Conservation (phyloP, 768 basidiomycete genomes). For the Tulasnella sp. region DNA sequence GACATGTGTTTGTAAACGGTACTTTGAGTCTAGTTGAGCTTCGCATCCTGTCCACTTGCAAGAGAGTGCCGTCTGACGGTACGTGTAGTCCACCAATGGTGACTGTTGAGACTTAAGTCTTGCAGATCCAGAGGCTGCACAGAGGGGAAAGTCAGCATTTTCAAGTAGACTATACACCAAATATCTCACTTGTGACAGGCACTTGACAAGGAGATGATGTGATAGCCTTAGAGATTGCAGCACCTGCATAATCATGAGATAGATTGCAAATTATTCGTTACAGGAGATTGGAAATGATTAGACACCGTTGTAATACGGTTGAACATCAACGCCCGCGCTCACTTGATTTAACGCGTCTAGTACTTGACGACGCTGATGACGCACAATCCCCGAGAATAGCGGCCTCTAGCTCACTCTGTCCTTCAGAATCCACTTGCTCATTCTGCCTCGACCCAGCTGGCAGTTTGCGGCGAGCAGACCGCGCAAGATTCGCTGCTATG, state of each 20-base stretch:
- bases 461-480: neutral
- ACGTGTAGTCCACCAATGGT: neutral
- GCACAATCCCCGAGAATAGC: neutral
- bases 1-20: neutral
- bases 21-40: neutral
- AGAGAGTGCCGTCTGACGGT: neutral
- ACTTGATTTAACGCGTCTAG: too few species aligned
- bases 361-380: neutral
- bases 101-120: neutral
- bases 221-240: neutral
- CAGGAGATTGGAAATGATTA: too few species aligned
- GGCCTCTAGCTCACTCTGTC: too few species aligned
- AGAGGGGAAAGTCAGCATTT: neutral
- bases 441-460: neutral
- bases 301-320: too few species aligned
- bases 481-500: neutral
- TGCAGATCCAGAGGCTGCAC: neutral
- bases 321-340: too few species aligned
- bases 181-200: neutral
- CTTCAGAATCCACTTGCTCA: too few species aligned
- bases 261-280: neutral
- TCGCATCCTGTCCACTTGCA: constrained; percentile 1
- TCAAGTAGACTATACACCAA: neutral
- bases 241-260: neutral
- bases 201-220: neutral